Base-by-base conservation (phyloP, 1,284 basidiomycete species). In the Takashimella koratensis region DNA sequence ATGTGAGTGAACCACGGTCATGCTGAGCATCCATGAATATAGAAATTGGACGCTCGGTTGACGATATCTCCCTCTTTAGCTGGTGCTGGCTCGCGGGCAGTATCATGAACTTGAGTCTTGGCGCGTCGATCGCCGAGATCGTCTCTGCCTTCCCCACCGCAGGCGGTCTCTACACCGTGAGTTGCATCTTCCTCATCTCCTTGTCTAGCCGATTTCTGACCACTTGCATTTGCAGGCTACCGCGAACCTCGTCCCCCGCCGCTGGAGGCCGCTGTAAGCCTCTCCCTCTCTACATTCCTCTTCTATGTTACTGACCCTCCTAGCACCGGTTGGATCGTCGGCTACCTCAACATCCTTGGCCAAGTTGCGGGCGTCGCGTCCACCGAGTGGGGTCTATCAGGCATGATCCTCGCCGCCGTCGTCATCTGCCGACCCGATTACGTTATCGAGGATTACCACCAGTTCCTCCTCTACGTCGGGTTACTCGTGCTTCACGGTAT, bases 271-370 rank as follows among this genome's bases (percentile, higher is more conserved):
- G 8, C 30, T 36, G 30, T 36, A 36, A 8, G 30, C 16, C 30
- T 8, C n/a, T n/a, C n/a, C 30, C 30, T 36, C 30, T 36, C 30
- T 36, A 8, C 16, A 36, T 36, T 36, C 30, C 30, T 36, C 30
- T 30, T 24, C 2, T 40, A 30, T n/a, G n/a, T n/a, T n/a, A n/a
- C n/a, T n/a, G n/a, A n/a, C n/a, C n/a, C n/a, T n/a, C n/a, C 47
- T n/a, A 64, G 69, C 44, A 73, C 77, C 43, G 79, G 79, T 23
- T 80, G 77, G 72, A 75, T 89, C 16, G 87, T 87, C 44, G 89
- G 89, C 51, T 92, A 70, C 88, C 81, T 95, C 48, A 95, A 94
- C 71, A 83, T 91, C 44, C 83, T 94, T 11, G 90, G 89, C 79
- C 65, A 64, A 73, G 73, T 64, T n/a, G 66, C 60, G 23, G 56